phyloP scores from a whole-genome alignment of 148 eudicot genomes.

The Dianthus caryophyllus region DNA sequence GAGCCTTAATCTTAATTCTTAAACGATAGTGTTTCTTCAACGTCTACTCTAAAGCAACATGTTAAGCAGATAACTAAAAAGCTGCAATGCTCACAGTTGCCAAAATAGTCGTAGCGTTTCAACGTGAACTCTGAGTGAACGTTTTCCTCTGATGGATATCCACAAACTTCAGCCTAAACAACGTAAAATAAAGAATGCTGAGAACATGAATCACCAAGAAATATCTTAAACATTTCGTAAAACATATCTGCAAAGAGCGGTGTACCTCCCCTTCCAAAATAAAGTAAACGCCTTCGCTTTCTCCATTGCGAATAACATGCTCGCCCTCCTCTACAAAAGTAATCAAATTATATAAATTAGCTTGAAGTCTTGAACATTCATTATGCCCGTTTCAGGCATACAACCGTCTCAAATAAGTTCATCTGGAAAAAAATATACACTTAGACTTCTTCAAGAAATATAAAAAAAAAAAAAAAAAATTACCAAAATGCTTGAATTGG shows the following conservation, averaged over 20 bases:
- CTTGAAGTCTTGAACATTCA: too few relatives aligned
- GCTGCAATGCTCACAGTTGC: slow-evolving; percentile 50
- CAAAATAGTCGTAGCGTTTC: slow-evolving; percentile 75
- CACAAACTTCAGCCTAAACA: slow-evolving; percentile 73
- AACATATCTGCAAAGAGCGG: not conserved
- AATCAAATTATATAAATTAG: too few relatives aligned
- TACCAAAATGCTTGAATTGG: slow-evolving; percentile 50
- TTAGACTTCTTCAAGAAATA: not conserved
- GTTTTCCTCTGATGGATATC: slow-evolving; percentile 43
- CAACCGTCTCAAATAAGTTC: too few relatives aligned
- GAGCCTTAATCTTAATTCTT: not conserved
- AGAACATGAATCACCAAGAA: not conserved
- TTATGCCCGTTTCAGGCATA: too few relatives aligned
- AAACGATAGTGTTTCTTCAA: not conserved
- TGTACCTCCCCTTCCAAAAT: slow-evolving; percentile 88
- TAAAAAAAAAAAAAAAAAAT: not conserved
- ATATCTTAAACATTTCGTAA: not conserved
- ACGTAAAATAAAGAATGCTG: not conserved
- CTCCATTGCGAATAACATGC: slow-evolving; percentile 60
- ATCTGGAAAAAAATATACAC: too few relatives aligned
- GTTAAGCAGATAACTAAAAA: not conserved
- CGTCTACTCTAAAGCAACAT: not conserved
- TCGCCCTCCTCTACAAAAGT: slow-evolving; percentile 53
- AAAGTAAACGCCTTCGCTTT: slow-evolving; percentile 67
- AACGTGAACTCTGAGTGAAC: slow-evolving; percentile 55